These are phyloP conservation scores for Debaryomycetaceae sp. DNA, from an alignment of 1,139 yeast genomes.

Conservation along the genomic window DNA sequence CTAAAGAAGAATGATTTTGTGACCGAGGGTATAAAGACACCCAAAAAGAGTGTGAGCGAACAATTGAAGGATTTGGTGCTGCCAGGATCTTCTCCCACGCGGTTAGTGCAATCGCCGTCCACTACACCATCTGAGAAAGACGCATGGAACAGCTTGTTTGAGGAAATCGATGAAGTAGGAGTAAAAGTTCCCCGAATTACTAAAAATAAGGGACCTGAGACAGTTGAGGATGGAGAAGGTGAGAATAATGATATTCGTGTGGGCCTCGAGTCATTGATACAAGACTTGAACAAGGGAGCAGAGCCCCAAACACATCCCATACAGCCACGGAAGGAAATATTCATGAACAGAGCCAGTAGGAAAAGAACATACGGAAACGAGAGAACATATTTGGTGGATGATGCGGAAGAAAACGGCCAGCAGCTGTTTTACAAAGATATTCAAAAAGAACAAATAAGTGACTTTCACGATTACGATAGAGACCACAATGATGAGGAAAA, in stretches of 20 bases:
- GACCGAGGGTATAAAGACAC: neutral
- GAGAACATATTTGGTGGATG: conserved; percentile 19
- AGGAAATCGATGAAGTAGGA: conserved; percentile 9
- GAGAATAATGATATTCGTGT: neutral
- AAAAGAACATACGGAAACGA: conserved; percentile 18
- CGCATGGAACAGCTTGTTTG: conserved; percentile 22
- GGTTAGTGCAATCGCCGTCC: neutral
- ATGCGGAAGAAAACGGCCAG: conserved; percentile 4
- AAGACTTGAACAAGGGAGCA: neutral
- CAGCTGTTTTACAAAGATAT: conserved; percentile 5
- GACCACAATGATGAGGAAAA: conserved; percentile 1
- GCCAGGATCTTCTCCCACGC: conserved; percentile 2
- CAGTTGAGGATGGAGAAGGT: neutral
- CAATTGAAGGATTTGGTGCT: conserved; percentile 2
- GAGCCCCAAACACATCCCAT: neutral
- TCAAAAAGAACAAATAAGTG: conserved; percentile 7
- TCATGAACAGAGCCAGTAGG: neutral
- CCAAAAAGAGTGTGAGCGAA: conserved; percentile 2
- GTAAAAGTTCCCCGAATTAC: neutral
- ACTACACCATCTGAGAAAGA: conserved; percentile 11
- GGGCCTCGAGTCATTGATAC: neutral
- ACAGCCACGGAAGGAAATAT: neutral
- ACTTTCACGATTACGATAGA: conserved; percentile 8
- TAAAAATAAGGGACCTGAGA: neutral
- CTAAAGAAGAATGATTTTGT: neutral